phyloP scores from a whole-genome alignment of 139 green algal genomes.

The Volvox reticuliferus region DNA sequence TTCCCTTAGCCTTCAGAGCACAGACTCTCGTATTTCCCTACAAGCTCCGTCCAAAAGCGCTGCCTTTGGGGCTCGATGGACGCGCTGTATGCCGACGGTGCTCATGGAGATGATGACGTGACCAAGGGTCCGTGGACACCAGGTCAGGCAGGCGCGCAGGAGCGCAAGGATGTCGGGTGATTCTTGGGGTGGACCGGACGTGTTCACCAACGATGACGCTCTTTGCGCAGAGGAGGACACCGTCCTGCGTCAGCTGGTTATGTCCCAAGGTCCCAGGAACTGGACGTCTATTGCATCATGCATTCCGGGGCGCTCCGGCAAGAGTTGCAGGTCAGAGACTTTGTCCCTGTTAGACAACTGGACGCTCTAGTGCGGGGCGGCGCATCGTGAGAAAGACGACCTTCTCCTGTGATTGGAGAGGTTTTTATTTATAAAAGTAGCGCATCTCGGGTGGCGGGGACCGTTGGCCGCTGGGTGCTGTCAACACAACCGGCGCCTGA shows the following conservation, averaged over 20 bases:
- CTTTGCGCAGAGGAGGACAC: conserved; percentile 77
- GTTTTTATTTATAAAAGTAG: neutral
- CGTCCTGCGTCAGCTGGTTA: conserved; percentile 67
- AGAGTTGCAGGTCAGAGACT: conserved; percentile 69
- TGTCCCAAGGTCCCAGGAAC: conserved; percentile 75
- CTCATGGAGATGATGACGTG: conserved; percentile 24
- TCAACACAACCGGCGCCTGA: conserved; percentile 18
- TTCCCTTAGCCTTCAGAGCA: neutral
- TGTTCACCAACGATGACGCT: conserved; percentile 8
- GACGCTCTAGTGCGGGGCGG: neutral
- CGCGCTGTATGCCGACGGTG: conserved; percentile 20
- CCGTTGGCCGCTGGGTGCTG: conserved; percentile 2
- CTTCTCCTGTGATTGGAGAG: neutral
- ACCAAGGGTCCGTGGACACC: conserved; percentile 44
- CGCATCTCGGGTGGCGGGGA: conserved; percentile 2
- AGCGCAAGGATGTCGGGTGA: neutral
- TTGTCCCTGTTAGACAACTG: neutral
- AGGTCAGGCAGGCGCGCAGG: conserved; percentile 3
- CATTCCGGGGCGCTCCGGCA: conserved; percentile 71
- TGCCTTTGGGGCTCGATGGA: neutral
- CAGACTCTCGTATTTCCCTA: neutral
- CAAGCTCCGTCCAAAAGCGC: neutral
- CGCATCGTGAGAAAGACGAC: neutral
- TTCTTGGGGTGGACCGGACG: neutral
- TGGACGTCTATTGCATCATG: conserved; percentile 72